Conservation (phyloP, 768 basidiomycete genomes). For the Psilocybe cyanescens region DNA sequence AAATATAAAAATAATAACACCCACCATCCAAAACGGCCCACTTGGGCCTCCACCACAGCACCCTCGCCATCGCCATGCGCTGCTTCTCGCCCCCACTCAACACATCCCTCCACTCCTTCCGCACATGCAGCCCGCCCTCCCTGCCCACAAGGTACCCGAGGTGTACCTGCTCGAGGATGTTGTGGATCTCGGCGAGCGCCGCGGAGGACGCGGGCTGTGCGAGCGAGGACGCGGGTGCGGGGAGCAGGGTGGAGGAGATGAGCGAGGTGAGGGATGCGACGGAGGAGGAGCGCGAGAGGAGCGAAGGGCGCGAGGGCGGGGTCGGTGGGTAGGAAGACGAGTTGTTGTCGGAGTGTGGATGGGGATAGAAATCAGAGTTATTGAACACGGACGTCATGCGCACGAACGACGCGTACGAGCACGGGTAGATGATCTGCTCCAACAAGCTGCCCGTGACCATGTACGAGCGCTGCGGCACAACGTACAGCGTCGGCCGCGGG, state of each 20-base stretch:
- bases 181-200: slow-evolving; percentile 71
- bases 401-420: slow-evolving; percentile 75
- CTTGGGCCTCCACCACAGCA: slow-evolving; percentile 85
- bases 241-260: background rate
- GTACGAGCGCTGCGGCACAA: slow-evolving; percentile 93
- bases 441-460: slow-evolving; percentile 87
- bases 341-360: background rate
- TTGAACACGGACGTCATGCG: slow-evolving; percentile 15
- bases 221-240: background rate
- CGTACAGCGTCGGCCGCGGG: slow-evolving; percentile 64
- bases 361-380: background rate
- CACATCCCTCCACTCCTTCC: slow-evolving; percentile 97
- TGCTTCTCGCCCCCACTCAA: slow-evolving; percentile 98
- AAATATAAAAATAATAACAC: slow-evolving; percentile 24
- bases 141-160: slow-evolving; percentile 83
- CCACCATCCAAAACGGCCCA: slow-evolving; percentile 87
- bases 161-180: slow-evolving; percentile 81
- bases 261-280: background rate
- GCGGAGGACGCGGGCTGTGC: slow-evolving; percentile 18
- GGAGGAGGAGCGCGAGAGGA: slow-evolving; percentile 10
- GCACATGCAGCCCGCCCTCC: slow-evolving; percentile 87
- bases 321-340: background rate
- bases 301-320: background rate
- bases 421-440: slow-evolving; percentile 94
- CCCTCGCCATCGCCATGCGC: slow-evolving; percentile 92